A percentile compares a stretch with the other conserved stretches of the same genome.
phyloP scores from a whole-genome alignment of 2,329 filamentous ascomycete genomes.

The Cryphonectria nitschkei region DNA sequence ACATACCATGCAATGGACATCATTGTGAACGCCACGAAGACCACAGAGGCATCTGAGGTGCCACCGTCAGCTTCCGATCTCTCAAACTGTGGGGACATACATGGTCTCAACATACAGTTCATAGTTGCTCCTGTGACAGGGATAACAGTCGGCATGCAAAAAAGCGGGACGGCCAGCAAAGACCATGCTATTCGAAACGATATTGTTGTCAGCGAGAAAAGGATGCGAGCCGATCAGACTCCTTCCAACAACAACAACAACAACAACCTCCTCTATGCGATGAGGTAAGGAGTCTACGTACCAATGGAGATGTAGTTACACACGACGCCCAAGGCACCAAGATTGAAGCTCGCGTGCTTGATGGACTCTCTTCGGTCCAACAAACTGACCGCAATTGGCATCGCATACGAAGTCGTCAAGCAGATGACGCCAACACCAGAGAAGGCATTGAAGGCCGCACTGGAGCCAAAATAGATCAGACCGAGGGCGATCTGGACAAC shows the following conservation, averaged over 20 bases:
- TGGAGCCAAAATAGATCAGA: constrained; percentile 70
- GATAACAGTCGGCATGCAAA: constrained; percentile 72
- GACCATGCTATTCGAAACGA: constrained; percentile 59
- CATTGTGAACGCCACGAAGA: constrained; percentile 68
- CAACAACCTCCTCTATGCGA: neutral
- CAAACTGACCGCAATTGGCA: constrained; percentile 68
- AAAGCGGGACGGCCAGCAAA: constrained; percentile 69
- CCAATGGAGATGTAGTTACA: constrained; percentile 68
- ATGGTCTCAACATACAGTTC: constrained; percentile 54
- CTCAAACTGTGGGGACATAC: neutral
- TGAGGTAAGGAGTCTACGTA: constrained; percentile 38
- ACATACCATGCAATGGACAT: constrained; percentile 70
- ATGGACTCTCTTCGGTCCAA: constrained; percentile 63
- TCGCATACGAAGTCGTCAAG: constrained; percentile 69
- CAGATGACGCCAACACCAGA: constrained; percentile 72
- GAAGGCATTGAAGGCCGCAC: constrained; percentile 73
- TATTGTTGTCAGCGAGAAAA: constrained; percentile 35
- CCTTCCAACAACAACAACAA: too few relatives aligned
- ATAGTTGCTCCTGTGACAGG: constrained; percentile 62
- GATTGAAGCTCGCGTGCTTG: constrained; percentile 59
- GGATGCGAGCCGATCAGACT: neutral
- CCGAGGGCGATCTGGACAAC: constrained; percentile 65
- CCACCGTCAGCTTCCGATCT: neutral
- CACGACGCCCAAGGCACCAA: constrained; percentile 63
- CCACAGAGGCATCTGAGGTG: constrained; percentile 62